Evolutionary conservation across 139 green algal genomes (phyloP).

Genomic region (Coelastrella sp.): DNA sequence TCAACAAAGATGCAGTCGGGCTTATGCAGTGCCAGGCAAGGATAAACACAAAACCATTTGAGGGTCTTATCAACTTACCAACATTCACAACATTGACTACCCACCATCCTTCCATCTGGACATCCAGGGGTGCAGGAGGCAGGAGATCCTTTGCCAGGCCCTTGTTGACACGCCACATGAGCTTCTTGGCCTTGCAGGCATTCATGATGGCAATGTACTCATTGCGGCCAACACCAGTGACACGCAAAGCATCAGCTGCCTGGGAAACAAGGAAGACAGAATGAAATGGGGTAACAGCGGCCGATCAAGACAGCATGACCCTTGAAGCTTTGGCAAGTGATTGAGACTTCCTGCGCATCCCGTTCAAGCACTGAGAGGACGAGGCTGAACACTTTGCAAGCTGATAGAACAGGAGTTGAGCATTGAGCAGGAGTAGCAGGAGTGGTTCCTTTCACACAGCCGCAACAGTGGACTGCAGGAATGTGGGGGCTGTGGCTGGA

Average conservation of each 20-base stretch:
- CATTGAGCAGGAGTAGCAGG: no score
- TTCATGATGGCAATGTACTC: constrained; percentile 96
- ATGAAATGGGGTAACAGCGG: background rate
- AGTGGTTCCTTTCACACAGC: no score
- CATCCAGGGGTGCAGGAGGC: constrained; percentile 4
- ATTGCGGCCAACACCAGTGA: constrained; percentile 92
- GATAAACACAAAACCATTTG: background rate
- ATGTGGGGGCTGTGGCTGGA: no score
- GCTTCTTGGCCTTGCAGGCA: constrained; percentile 86
- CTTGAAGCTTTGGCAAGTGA: no score
- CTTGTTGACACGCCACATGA: constrained; percentile 89
- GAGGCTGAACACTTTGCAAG: no score
- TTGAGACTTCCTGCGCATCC: no score
- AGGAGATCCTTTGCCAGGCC: constrained; percentile 69
- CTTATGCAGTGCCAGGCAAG: no score
- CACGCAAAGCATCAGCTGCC: constrained; percentile 87
- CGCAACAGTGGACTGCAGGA: no score
- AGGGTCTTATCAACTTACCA: no score
- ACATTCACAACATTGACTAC: constrained; percentile 84
- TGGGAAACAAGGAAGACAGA: constrained; percentile 37
- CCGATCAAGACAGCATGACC: background rate
- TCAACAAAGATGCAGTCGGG: no score
- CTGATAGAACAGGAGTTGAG: no score
- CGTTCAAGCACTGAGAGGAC: no score
- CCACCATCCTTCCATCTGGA: constrained; percentile 86